These are phyloP conservation scores for Daphne laureola DNA, from an alignment of 441 rosid species.

Conservation along the genomic window DNA sequence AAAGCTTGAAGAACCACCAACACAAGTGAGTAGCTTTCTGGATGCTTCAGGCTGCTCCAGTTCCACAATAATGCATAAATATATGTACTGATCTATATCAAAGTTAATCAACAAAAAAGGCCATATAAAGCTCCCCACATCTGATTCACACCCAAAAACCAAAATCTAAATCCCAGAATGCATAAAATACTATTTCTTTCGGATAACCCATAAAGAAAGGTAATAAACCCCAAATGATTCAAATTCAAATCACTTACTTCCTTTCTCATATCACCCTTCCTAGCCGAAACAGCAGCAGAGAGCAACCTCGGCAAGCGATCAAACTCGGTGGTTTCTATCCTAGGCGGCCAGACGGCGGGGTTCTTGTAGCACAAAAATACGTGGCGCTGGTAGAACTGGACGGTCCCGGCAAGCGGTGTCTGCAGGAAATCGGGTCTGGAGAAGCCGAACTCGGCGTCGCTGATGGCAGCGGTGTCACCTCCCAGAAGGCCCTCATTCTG, in stretches of 20 bases:
- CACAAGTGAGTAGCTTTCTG: no score
- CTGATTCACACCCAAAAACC: slow-evolving; percentile 1
- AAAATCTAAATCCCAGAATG: slow-evolving; percentile 3
- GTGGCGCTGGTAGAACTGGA: slow-evolving; percentile 80
- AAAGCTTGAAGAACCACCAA: no score
- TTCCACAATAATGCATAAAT: background rate
- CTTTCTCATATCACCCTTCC: slow-evolving; percentile 63
- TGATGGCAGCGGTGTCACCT: slow-evolving; percentile 19
- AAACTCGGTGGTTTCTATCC: slow-evolving; percentile 99
- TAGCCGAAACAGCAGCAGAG: slow-evolving; percentile 71
- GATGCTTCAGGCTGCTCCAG: no score
- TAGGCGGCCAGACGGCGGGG: slow-evolving; percentile 90
- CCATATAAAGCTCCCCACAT: slow-evolving; percentile 1
- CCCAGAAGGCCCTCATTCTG: slow-evolving; percentile 62
- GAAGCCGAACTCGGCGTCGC: slow-evolving; percentile 74
- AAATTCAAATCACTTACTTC: slow-evolving; percentile 33
- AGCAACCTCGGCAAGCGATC: slow-evolving; percentile 97
- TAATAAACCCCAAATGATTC: background rate
- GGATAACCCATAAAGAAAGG: slow-evolving; percentile 3
- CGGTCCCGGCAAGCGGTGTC: slow-evolving; percentile 63
- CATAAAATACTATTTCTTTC: slow-evolving; percentile 11
- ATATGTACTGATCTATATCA: no score
- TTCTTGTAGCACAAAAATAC: slow-evolving; percentile 89
- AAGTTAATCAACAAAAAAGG: background rate
- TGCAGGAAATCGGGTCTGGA: slow-evolving; percentile 71